Evolutionary conservation across 768 basidiomycete species (phyloP).

Genomic region (Mycena galericulata): DNA sequence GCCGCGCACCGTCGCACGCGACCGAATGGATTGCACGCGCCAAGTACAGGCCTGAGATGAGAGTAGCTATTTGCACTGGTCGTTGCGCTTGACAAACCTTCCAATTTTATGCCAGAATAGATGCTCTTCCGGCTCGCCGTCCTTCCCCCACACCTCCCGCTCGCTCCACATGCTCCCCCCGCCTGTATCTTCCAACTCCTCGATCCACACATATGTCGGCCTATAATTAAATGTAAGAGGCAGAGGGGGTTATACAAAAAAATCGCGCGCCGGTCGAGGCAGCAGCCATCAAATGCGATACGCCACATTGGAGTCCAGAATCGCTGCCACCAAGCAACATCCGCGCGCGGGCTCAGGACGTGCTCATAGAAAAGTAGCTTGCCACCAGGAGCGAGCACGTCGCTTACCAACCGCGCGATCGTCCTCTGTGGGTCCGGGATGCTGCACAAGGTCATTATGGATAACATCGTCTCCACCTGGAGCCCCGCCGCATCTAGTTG

Average conservation of each 20-base stretch:
- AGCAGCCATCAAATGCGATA: slow-evolving; percentile 70
- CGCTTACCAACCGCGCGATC: slow-evolving; percentile 57
- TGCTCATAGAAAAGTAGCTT: slow-evolving; percentile 79
- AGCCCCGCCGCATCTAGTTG: slow-evolving; percentile 41
- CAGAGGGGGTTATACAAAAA: no score
- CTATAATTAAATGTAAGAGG: no score
- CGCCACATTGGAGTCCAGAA: slow-evolving; percentile 82
- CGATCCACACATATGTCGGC: slow-evolving; percentile 64
- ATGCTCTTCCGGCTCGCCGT: slow-evolving; percentile 65
- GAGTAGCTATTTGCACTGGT: neutral
- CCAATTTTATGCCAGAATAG: slow-evolving; percentile 74
- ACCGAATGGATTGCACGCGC: no score
- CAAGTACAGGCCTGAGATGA: no score
- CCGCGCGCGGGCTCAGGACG: slow-evolving; percentile 62
- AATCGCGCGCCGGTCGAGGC: slow-evolving; percentile 69
- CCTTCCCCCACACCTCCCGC: slow-evolving; percentile 58
- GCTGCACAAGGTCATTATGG: slow-evolving; percentile 74
- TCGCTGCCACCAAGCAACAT: slow-evolving; percentile 78
- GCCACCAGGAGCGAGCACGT: slow-evolving; percentile 74
- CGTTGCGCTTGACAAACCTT: slow-evolving; percentile 60
- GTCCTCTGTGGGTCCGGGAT: slow-evolving; percentile 67
- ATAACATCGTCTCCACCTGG: slow-evolving; percentile 71
- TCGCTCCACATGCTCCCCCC: slow-evolving; percentile 62
- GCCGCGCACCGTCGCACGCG: no score
- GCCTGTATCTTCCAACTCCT: slow-evolving; percentile 43